A percentile compares a stretch with the other conserved stretches of the same genome.
Conservation (phyloP, 352 stramenopile genomes). For the Poterioochromonas sp. region DNA sequence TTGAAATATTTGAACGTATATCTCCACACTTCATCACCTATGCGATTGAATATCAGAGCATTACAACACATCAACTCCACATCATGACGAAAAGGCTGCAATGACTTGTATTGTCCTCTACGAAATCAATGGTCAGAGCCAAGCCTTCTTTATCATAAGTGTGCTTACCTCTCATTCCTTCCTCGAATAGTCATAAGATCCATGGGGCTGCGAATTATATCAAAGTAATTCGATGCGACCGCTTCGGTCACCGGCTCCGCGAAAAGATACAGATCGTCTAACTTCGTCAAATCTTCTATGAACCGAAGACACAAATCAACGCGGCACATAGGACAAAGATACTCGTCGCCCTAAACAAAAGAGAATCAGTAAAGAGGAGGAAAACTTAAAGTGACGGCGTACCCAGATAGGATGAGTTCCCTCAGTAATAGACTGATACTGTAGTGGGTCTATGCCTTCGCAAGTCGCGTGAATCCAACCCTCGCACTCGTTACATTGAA, state of each 20-base stretch:
- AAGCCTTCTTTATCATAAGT: not conserved
- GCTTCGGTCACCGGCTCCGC: constrained; percentile 79
- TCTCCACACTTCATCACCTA: constrained; percentile 67
- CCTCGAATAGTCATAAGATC: constrained; percentile 70
- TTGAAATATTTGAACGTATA: constrained; percentile 82
- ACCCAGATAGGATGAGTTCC: constrained; percentile 33
- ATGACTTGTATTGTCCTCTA: constrained; percentile 47
- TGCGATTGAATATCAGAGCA: constrained; percentile 84
- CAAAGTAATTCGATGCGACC: constrained; percentile 80
- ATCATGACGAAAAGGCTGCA: constrained; percentile 64
- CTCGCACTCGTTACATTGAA: constrained; percentile 39
- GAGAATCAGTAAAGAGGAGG: not conserved
- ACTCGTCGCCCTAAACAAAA: constrained; percentile 36
- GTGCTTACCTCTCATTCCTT: constrained; percentile 47
- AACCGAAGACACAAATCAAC: constrained; percentile 23
- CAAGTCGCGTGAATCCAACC: constrained; percentile 43
- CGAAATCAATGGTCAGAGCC: not conserved
- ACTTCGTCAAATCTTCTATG: constrained; percentile 42
- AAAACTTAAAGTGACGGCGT: not conserved
- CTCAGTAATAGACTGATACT: constrained; percentile 27
- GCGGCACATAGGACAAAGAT: constrained; percentile 39
- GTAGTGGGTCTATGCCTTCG: constrained; percentile 35
- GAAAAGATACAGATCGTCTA: constrained; percentile 64
- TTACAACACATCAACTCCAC: constrained; percentile 91
- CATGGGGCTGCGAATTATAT: constrained; percentile 80